A percentile compares a stretch with the other conserved stretches of the same genome.
These are phyloP conservation scores for Claviceps arundinis DNA, from an alignment of 2,329 filamentous ascomycete species.

Conservation along the genomic window DNA sequence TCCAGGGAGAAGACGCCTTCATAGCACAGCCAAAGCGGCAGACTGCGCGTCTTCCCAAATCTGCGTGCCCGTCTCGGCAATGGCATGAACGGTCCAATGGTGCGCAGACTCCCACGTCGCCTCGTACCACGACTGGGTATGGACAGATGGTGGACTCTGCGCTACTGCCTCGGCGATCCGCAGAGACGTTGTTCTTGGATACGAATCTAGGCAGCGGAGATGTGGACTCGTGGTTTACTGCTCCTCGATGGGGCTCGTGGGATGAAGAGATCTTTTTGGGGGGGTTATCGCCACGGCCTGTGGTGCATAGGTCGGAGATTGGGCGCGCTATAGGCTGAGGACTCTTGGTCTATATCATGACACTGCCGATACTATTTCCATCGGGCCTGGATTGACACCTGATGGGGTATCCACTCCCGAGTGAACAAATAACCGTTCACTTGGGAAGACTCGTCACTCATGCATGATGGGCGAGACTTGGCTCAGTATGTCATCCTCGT, in stretches of 20 bases:
- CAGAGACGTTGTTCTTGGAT: constrained; percentile 14
- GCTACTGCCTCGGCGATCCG: constrained; percentile 18
- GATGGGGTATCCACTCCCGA: too few species aligned
- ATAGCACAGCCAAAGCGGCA: constrained; percentile 38
- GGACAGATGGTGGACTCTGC: constrained; percentile 21
- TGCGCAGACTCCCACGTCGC: constrained; percentile 32
- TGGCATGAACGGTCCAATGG: constrained; percentile 24
- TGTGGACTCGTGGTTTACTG: constrained; percentile 28
- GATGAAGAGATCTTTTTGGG: constrained; percentile 32
- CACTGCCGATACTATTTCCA: not conserved
- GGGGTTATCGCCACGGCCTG: constrained; percentile 36
- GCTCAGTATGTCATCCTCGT: too few species aligned
- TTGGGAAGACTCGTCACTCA: too few species aligned
- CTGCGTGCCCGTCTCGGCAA: constrained; percentile 33
- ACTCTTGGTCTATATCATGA: not conserved
- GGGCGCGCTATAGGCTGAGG: constrained; percentile 39
- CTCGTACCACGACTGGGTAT: constrained; percentile 24
- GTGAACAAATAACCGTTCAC: too few species aligned
- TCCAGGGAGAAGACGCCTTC: constrained; percentile 49
- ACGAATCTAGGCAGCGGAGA: not conserved
- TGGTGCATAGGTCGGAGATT: constrained; percentile 33
- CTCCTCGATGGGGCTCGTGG: constrained; percentile 30
- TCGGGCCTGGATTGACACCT: not conserved
- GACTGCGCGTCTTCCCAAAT: constrained; percentile 30
- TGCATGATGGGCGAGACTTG: too few species aligned